Conservation (phyloP, 2,329 filamentous ascomycete species). For the Cephalotrichum gorgonifer region DNA sequence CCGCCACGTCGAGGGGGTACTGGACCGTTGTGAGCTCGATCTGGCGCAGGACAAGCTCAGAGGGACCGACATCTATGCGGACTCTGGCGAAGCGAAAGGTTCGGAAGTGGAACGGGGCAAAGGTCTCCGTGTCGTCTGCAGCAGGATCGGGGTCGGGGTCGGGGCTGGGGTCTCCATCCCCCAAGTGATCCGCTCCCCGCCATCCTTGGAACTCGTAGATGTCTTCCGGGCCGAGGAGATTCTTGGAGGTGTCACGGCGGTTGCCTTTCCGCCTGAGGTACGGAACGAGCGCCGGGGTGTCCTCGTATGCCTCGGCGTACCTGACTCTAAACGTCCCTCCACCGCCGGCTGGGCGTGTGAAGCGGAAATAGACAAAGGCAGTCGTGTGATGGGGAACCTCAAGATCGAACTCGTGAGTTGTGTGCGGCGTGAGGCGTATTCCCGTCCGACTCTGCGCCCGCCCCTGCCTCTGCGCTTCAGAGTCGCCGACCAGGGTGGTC, state of each 20-base stretch:
- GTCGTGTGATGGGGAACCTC: background rate
- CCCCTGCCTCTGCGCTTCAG: background rate
- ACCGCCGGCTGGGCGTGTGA: background rate
- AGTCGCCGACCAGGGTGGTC: background rate
- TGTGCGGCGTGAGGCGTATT: background rate
- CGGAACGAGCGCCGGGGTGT: background rate
- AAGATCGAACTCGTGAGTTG: background rate
- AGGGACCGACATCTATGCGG: conserved; percentile 5
- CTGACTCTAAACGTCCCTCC: background rate
- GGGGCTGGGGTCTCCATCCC: no score
- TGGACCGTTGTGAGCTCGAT: background rate
- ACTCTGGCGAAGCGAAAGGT: conserved; percentile 10
- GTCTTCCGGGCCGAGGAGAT: conserved; percentile 3
- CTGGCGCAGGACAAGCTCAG: background rate
- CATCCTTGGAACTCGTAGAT: background rate
- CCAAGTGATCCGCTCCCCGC: background rate
- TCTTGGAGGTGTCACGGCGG: background rate
- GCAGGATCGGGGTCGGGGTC: background rate
- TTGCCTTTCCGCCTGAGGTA: background rate
- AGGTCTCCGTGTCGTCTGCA: background rate
- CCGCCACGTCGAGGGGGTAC: conserved; percentile 9
- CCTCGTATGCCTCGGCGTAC: conserved; percentile 6
- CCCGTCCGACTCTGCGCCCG: no score
- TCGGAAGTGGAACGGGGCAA: conserved; percentile 12
- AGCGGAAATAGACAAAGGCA: background rate